Percentiles rank a stretch among this genome's conserved stretches.
Evolutionary conservation across 2,329 filamentous ascomycete species (phyloP).

Genomic region (Nothomitra cinnamomea): DNA sequence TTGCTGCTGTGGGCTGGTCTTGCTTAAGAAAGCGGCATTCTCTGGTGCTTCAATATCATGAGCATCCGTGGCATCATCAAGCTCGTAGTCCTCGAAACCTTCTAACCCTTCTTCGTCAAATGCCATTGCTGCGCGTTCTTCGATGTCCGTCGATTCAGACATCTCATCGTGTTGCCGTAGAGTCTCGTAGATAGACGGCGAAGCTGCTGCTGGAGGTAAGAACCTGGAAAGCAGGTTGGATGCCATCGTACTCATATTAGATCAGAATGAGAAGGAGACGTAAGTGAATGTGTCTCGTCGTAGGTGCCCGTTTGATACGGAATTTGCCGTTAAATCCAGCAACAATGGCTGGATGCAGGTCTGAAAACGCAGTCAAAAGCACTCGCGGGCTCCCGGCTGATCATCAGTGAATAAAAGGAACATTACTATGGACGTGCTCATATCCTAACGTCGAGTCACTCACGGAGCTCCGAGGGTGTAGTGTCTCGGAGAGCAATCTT

Average conservation of each 20-base stretch:
- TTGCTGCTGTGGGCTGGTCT: background rate
- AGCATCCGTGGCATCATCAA: slow-evolving; percentile 26
- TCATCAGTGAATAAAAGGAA: background rate
- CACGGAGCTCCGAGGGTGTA: background rate
- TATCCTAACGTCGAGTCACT: background rate
- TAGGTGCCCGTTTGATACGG: slow-evolving; percentile 3
- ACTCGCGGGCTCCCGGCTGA: background rate
- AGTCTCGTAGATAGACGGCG: slow-evolving; percentile 30
- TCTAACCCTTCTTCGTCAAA: slow-evolving; percentile 32
- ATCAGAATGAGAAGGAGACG: background rate
- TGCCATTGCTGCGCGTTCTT: slow-evolving; percentile 29
- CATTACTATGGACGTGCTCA: background rate
- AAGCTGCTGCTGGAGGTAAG: slow-evolving; percentile 30
- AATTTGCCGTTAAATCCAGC: background rate
- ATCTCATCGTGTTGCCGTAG: slow-evolving; percentile 28
- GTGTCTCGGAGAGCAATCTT: background rate
- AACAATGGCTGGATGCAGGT: background rate
- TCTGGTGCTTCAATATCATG: background rate
- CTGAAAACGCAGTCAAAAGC: background rate
- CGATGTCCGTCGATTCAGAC: slow-evolving; percentile 27
- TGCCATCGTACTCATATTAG: slow-evolving; percentile 20
- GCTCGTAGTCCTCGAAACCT: slow-evolving; percentile 37
- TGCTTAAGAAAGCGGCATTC: background rate
- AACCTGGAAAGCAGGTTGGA: slow-evolving; percentile 26
- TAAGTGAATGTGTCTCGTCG: background rate